A percentile compares a stretch with the other conserved stretches of the same genome.
Conservation (phyloP, 768 basidiomycete genomes). For the Podaxis rugospora region DNA sequence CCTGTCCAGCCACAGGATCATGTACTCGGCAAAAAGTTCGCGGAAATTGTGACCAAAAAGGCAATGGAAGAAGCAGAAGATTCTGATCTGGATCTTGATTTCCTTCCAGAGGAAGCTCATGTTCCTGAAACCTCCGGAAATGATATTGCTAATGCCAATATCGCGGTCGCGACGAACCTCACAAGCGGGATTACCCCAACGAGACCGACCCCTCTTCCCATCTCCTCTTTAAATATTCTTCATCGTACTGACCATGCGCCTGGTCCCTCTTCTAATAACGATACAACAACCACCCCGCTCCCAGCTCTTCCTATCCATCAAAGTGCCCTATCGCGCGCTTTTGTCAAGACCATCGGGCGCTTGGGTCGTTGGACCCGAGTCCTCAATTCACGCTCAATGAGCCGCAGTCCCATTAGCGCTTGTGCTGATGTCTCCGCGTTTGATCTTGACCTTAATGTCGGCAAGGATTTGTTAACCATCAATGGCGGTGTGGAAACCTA, state of each 20-base stretch:
- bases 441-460: slow-evolving; percentile 60
- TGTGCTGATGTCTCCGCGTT: slow-evolving; percentile 61
- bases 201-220: slow-evolving; percentile 43
- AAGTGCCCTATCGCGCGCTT: slow-evolving; percentile 64
- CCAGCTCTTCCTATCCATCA: slow-evolving; percentile 51
- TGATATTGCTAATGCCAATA: slow-evolving; percentile 47
- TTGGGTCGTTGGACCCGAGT: slow-evolving; percentile 82
- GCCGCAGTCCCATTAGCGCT: slow-evolving; percentile 25
- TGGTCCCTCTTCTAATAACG: slow-evolving; percentile 21
- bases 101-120: slow-evolving; percentile 48
- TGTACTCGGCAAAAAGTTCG: slow-evolving; percentile 60
- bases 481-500: slow-evolving; percentile 66
- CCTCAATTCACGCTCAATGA: slow-evolving; percentile 43
- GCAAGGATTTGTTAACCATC: slow-evolving; percentile 55
- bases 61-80: slow-evolving; percentile 45
- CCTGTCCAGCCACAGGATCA: slow-evolving; percentile 30
- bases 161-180: slow-evolving; percentile 33
- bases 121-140: slow-evolving; percentile 27
- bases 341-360: slow-evolving; percentile 79
- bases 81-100: slow-evolving; percentile 77
- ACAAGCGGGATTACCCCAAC: slow-evolving; percentile 32
- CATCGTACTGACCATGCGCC: slow-evolving; percentile 53
- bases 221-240: slow-evolving; percentile 56
- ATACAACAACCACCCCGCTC: slow-evolving; percentile 32
- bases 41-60: slow-evolving; percentile 48